Evolutionary conservation across 164 flowering plant genomes (phyloP).

Genomic region (Magnolia officinalis): DNA sequence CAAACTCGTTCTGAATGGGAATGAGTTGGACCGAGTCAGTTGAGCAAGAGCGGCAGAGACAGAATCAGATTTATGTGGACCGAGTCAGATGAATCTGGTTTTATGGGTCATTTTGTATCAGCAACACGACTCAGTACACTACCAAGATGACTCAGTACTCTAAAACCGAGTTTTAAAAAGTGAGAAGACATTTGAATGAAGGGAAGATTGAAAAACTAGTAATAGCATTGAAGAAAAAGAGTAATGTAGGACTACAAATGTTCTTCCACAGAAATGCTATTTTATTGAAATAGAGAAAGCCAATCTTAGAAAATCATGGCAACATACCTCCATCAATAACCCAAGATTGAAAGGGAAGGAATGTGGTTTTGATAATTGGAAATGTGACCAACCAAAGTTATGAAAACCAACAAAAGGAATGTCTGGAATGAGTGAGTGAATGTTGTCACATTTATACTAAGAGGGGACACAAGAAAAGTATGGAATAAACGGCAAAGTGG

Average conservation of each 20-base stretch:
- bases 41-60: no score
- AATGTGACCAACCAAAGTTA: background rate
- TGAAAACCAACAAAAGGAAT: constrained; percentile 12
- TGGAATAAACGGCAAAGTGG: constrained; percentile 19
- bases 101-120: no score
- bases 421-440: constrained; percentile 14
- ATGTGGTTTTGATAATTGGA: constrained; percentile 6
- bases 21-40: no score
- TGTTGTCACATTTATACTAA: constrained; percentile 20
- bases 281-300: background rate
- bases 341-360: background rate
- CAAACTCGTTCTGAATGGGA: no score
- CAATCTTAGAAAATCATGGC: constrained; percentile 2
- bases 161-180: no score
- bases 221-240: background rate
- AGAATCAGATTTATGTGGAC: no score
- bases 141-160: no score
- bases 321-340: background rate
- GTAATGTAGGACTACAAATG: background rate
- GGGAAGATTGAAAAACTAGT: background rate
- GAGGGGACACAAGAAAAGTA: constrained; percentile 17
- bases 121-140: no score
- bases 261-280: background rate
- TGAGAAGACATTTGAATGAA: no score
- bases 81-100: no score